Evolutionary conservation across 805 yeast genomes (phyloP).

Genomic region (Lipomyces starkeyi): DNA sequence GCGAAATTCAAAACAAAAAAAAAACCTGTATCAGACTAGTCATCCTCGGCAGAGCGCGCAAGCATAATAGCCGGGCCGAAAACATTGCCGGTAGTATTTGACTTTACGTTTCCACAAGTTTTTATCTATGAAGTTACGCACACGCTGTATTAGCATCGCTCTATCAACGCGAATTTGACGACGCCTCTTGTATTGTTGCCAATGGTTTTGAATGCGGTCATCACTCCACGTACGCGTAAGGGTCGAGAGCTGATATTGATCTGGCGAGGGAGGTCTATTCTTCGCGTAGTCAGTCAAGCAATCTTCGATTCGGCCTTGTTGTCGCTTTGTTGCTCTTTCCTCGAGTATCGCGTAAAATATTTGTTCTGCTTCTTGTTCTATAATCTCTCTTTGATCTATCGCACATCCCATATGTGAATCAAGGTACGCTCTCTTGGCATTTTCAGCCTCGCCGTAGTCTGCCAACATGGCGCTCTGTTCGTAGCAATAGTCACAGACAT

Average conservation of each 20-base stretch:
- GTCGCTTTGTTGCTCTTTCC: neutral
- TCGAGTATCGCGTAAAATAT: neutral
- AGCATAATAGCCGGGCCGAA: neutral
- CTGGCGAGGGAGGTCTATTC: slow-evolving; percentile 14
- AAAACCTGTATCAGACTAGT: neutral
- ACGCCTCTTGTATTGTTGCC: slow-evolving; percentile 4
- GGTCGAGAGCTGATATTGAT: slow-evolving; percentile 13
- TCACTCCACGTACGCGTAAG: slow-evolving; percentile 15
- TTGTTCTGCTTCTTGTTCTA: neutral
- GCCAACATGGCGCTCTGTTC: slow-evolving; percentile 10
- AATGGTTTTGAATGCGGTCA: slow-evolving; percentile 18
- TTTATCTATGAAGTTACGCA: neutral
- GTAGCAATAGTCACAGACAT: slow-evolving; percentile 6
- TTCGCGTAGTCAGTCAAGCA: slow-evolving; percentile 5
- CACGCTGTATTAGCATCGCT: neutral
- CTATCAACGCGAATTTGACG: neutral
- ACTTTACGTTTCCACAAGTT: neutral
- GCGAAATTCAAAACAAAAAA: neutral
- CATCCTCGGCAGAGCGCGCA: neutral
- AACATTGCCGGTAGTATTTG: neutral
- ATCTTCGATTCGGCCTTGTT: neutral
- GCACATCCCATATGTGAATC: neutral
- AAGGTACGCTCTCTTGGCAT: neutral
- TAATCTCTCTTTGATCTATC: neutral
- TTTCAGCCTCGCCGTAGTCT: slow-evolving; percentile 8